A percentile compares a stretch with the other conserved stretches of the same genome.
Conservation (phyloP, 345 rosid species). For the Brassica cretica region DNA sequence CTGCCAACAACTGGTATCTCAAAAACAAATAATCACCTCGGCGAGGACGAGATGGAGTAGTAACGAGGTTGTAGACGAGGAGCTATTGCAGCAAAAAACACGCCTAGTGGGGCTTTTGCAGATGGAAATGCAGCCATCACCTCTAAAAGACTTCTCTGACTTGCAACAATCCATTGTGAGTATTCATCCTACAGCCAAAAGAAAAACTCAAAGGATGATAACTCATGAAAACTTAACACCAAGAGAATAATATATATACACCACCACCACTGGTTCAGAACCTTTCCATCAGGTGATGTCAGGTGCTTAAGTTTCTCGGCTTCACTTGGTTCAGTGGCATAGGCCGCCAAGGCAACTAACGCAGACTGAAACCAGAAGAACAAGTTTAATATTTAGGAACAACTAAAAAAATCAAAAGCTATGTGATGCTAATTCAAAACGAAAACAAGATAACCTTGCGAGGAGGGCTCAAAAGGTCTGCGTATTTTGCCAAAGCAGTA, state of each 20-base stretch:
- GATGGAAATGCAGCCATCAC: constrained; percentile 91
- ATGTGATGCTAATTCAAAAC: constrained; percentile 4
- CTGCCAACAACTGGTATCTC: background rate
- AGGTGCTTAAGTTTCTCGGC: constrained; percentile 58
- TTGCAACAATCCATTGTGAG: constrained; percentile 79
- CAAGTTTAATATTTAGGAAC: constrained; percentile 9
- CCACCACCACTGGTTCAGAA: constrained; percentile 21
- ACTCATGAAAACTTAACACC: background rate
- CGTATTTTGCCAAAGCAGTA: constrained; percentile 63
- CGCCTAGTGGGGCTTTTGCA: constrained; percentile 88
- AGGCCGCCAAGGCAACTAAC: constrained; percentile 84
- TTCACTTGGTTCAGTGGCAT: constrained; percentile 84
- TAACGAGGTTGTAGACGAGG: constrained; percentile 91
- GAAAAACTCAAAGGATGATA: constrained; percentile 1
- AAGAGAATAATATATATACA: background rate
- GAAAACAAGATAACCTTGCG: constrained; percentile 55
- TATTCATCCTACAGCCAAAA: constrained; percentile 70
- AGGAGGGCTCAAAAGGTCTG: constrained; percentile 83
- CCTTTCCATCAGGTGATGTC: constrained; percentile 75
- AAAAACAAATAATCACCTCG: constrained; percentile 49
- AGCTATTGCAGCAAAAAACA: constrained; percentile 88
- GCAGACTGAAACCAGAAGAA: constrained; percentile 59
- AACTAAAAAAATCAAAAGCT: background rate
- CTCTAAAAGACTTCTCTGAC: constrained; percentile 94
- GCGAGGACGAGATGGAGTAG: constrained; percentile 96